Percentiles rank a stretch among this genome's conserved stretches.
Evolutionary conservation across 352 stramenopile genomes (phyloP).

Genomic region (Pythium rhizo-oryzae): DNA sequence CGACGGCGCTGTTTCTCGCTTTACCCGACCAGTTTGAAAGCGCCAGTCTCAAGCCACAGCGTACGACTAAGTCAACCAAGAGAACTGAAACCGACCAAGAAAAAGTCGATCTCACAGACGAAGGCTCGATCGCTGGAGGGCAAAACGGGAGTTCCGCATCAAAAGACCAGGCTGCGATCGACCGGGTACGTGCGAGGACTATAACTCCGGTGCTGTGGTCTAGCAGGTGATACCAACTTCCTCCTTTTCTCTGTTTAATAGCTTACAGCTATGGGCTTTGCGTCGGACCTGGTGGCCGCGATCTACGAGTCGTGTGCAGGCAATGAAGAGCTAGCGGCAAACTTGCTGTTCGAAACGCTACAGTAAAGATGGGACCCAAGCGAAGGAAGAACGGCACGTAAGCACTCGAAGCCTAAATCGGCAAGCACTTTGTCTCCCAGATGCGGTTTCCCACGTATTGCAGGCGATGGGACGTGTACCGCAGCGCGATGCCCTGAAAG

Average conservation of each 20-base stretch:
- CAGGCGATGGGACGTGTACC: constrained; percentile 74
- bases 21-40: constrained; percentile 19
- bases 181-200: constrained; percentile 36
- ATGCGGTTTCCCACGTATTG: constrained; percentile 86
- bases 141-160: constrained; percentile 1
- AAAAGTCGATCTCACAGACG: constrained; percentile 23
- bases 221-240: neutral
- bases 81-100: neutral
- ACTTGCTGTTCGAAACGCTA: constrained; percentile 62
- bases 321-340: constrained; percentile 56
- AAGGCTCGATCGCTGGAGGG: neutral
- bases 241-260: constrained; percentile 24
- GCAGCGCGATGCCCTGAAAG: constrained; percentile 73
- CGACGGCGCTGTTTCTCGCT: constrained; percentile 35
- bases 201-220: too few relatives aligned
- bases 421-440: constrained; percentile 84
- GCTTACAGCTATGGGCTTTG: constrained; percentile 67
- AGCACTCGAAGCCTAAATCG: constrained; percentile 39
- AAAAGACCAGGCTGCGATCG: constrained; percentile 25
- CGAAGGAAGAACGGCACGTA: neutral
- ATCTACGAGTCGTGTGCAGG: constrained; percentile 67
- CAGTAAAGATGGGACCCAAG: neutral
- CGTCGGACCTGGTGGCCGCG: constrained; percentile 42
- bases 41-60: neutral
- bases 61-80: neutral